Evolutionary conservation across 129 eudicot genomes (phyloP), one percentile per base, ranked within the genome.

Genomic region (Chrysanthemum lavandulifolium): DNA sequence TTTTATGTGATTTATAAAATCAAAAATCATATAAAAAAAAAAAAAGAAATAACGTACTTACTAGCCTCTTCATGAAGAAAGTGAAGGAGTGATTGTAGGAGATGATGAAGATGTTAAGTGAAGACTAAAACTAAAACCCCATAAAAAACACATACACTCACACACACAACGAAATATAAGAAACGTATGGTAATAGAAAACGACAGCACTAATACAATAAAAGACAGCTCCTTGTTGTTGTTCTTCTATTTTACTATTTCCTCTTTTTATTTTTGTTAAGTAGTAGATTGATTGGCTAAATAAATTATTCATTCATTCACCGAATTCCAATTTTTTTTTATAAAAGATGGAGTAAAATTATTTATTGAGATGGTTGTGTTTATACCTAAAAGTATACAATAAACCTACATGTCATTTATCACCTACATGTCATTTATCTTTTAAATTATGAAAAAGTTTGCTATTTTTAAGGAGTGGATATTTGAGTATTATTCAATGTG

Each of bases 21-120:
- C 4, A 52, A 54, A 31, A 27, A 12, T 16, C 2, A 45, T 43
- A 23, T 6, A 0, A 31, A 61, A 27, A 60, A 11, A 6, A 69
- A 73, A 40, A 83, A 70, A 68, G 79, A 84, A 83, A 69, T 67
- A 87, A 90, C 97, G 94, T 87, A 90, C 97, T 87, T 90, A 90
- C 97, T 87, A 90, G 97, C 88, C 89, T 83, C 94, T 85, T 87
- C 97, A 87, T 87, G 77, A 64, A 78, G 72, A 21, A 61, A 76
- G 49, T 10, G 75, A n/a, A 71, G 72, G 78, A 75, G 75, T 66
- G 80, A 78, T 82, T 73, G 86, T 73, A 82, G 68, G 80, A 78
- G 76, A 70, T 55, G 78, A 78, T 73, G 66, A 47, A 65, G 82
- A 78, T 78, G 82, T 77, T 79, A 84, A 90, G 81, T 90, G 84